phyloP scores from a whole-genome alignment of 108 stramenopile species.

The Pseudonitzschia delicatissima region DNA sequence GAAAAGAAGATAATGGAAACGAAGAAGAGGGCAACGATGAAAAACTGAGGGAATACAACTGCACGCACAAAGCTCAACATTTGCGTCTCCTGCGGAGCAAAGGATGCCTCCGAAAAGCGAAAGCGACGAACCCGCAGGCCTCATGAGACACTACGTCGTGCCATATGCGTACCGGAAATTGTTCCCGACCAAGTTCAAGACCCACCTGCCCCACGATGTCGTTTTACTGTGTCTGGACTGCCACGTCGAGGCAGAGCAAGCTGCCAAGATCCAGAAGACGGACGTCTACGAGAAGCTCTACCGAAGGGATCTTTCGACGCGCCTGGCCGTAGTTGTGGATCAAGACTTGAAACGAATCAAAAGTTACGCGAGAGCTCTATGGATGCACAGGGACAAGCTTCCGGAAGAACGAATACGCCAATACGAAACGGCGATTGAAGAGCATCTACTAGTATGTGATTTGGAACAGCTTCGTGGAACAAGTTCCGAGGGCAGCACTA shows the following conservation, averaged over 20 bases:
- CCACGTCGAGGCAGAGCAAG: constrained; percentile 56
- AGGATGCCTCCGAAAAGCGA: neutral
- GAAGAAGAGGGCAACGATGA: constrained; percentile 12
- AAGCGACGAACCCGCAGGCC: constrained; percentile 19
- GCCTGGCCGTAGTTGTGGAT: constrained; percentile 13
- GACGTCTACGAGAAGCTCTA: constrained; percentile 25
- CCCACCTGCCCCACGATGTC: constrained; percentile 80
- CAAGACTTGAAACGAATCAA: constrained; percentile 32
- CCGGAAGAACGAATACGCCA: constrained; percentile 40
- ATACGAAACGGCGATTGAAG: constrained; percentile 21
- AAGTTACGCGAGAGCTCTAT: constrained; percentile 61
- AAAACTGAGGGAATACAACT: constrained; percentile 34
- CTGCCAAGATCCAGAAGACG: constrained; percentile 44
- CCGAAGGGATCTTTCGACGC: constrained; percentile 15
- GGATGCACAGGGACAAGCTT: constrained; percentile 45
- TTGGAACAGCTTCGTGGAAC: neutral
- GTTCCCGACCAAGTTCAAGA: constrained; percentile 71
- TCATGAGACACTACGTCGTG: constrained; percentile 81
- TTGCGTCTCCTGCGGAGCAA: constrained; percentile 66
- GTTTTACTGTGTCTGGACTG: constrained; percentile 79
- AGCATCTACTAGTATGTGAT: neutral
- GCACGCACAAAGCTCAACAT: constrained; percentile 58
- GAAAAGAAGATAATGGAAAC: neutral
- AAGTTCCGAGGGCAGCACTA: neutral
- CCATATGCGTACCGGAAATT: constrained; percentile 66